Percentiles rank a stretch among this genome's conserved stretches.
phyloP scores from a whole-genome alignment of 441 rosid genomes.

The Adansonia rubrostipa region DNA sequence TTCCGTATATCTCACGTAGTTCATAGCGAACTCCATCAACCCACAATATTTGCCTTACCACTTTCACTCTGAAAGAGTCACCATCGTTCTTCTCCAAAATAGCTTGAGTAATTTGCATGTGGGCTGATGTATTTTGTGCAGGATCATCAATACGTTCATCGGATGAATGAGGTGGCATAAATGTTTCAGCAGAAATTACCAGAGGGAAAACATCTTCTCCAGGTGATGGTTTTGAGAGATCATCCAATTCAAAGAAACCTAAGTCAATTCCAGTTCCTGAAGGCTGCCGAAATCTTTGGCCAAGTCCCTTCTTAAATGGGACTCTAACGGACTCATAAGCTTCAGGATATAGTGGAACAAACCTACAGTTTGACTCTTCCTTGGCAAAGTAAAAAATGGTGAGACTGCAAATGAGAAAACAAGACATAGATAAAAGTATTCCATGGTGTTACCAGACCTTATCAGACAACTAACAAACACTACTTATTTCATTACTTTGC shows the following conservation, averaged over 20 bases:
- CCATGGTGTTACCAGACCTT: neutral
- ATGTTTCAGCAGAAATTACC: constrained; percentile 82
- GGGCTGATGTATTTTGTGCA: constrained; percentile 42
- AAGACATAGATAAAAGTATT: constrained; percentile 10
- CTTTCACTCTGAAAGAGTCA: constrained; percentile 63
- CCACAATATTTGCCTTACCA: constrained; percentile 80
- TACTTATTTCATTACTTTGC: neutral
- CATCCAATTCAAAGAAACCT: constrained; percentile 81
- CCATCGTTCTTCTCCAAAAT: constrained; percentile 57
- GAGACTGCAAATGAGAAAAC: constrained; percentile 52
- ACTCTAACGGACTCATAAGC: constrained; percentile 60
- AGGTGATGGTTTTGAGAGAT: constrained; percentile 75
- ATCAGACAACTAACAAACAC: neutral
- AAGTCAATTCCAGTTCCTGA: constrained; percentile 85
- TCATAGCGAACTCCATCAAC: constrained; percentile 81
- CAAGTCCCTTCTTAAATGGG: constrained; percentile 72
- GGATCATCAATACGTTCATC: constrained; percentile 41
- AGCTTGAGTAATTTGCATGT: constrained; percentile 86
- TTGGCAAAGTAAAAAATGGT: constrained; percentile 83
- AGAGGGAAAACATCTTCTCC: constrained; percentile 87
- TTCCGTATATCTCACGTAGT: constrained; percentile 80
- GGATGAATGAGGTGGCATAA: constrained; percentile 32
- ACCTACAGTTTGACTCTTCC: constrained; percentile 73
- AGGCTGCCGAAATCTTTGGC: constrained; percentile 77
- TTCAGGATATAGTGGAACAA: constrained; percentile 76